phyloP scores from a whole-genome alignment of 1,139 yeast genomes.

The Yamadazyma kanchanaburiensis region DNA sequence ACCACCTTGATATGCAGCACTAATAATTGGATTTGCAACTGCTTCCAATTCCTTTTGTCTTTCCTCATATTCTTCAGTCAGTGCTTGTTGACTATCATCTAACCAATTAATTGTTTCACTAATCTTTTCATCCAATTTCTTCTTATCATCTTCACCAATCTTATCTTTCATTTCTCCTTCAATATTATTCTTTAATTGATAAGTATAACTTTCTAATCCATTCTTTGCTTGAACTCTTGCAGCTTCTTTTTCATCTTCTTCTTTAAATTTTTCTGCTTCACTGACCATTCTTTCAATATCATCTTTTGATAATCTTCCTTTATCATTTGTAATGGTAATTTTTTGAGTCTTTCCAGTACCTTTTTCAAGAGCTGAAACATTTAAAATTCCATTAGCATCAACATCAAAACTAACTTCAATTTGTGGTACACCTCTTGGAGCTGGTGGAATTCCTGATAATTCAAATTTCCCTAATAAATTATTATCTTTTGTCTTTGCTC shows the following conservation, averaged over 20 bases:
- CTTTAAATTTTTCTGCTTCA: conserved; percentile 42
- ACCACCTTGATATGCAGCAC: conserved; percentile 58
- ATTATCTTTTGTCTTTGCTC: conserved; percentile 92
- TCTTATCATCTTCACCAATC: conserved; percentile 46
- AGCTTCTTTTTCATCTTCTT: conserved; percentile 38
- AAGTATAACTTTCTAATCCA: conserved; percentile 85
- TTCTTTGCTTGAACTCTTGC: conserved; percentile 60
- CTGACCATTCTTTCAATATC: conserved; percentile 48
- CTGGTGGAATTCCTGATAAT: conserved; percentile 91
- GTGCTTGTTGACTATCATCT: conserved; percentile 48
- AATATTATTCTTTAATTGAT: conserved; percentile 64
- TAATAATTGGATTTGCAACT: conserved; percentile 63
- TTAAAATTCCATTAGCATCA: conserved; percentile 92
- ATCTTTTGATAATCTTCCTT: conserved; percentile 49
- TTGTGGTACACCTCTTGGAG: conserved; percentile 97
- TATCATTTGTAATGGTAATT: conserved; percentile 42
- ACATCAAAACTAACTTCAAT: conserved; percentile 91
- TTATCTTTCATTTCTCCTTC: conserved; percentile 52
- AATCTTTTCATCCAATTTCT: conserved; percentile 36
- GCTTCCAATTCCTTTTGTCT: conserved; percentile 65
- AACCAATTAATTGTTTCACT: conserved; percentile 49
- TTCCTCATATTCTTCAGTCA: conserved; percentile 55
- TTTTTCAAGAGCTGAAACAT: conserved; percentile 90
- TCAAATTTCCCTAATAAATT: conserved; percentile 93
- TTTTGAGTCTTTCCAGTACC: conserved; percentile 71